Base-by-base conservation (phyloP, 2,329 filamentous ascomycete genomes). In the Mycocentrospora acerina region DNA sequence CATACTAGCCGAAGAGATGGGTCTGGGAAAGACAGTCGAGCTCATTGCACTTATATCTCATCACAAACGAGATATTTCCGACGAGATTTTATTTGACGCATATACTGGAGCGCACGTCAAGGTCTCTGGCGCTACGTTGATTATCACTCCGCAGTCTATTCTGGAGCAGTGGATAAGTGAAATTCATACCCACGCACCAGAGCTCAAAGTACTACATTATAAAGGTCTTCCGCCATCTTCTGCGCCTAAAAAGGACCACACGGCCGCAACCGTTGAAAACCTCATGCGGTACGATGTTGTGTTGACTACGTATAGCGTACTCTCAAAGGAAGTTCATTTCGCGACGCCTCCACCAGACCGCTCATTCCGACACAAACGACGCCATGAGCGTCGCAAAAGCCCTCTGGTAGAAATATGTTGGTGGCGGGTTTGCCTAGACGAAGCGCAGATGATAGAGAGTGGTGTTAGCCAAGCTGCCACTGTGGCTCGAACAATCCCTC, bases 401-500 rank as follows among this genome's bases (percentile, higher is more conserved):
- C 90, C 90, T 0, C 73, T 97, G 6, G 82, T 90, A 8, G 80
- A 86, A 51, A 80, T 96, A 13, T 81, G 77, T 1, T 97, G 89
- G 90, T 96, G 90, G 89, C 79, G 91, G 28, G 80, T 95, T 1
- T 81, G 78, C 54, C 70, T 83, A 17, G 80, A 83, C 51, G 80
- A 90, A 84, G 71, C 91, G 0, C 93, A 98, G 59, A 95, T 95
- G 86, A 83, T 97, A 28, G 91, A 97, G 62, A 91, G 81, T 50
- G 89, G 90, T 24, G 83, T 94, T 4, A 90, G 82, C 54, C 84
- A 88, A 52, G 88, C 91, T 18, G 90, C 93, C 1, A 80, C 77
- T 31, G 82, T 96, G 11, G 90, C 90, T 24, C 81, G 83, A 27
- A 72, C 85, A 17, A 85, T 98, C 44, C 90, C 91, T 29, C 80